A percentile compares a stretch with the other conserved stretches of the same genome.
These are phyloP conservation scores for Chlorella sp. DNA, from an alignment of 139 green algal species.

Conservation along the genomic window DNA sequence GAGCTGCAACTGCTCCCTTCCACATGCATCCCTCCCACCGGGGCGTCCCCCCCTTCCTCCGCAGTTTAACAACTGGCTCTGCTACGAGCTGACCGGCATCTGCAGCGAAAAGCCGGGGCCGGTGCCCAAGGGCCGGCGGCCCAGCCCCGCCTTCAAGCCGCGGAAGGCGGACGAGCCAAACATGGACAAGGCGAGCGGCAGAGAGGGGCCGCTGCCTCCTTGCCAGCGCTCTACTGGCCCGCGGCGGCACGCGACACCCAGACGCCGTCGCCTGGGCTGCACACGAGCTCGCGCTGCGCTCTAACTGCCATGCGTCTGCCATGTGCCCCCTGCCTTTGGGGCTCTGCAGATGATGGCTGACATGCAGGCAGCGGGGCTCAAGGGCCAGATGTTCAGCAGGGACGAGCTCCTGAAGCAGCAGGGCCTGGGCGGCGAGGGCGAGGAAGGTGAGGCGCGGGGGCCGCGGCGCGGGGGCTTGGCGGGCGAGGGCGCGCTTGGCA, in stretches of 20 bases:
- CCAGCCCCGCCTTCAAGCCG: slow-evolving; percentile 48
- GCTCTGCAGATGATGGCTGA: slow-evolving; percentile 59
- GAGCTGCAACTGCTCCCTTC: too few species aligned
- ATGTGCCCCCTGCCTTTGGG: too few species aligned
- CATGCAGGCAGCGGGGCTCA: slow-evolving; percentile 66
- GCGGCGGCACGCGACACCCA: too few species aligned
- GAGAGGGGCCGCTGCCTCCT: too few species aligned
- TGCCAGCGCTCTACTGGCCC: too few species aligned
- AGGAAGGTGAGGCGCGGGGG: slow-evolving; percentile 4
- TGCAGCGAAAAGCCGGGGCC: slow-evolving; percentile 64
- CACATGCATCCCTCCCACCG: neutral
- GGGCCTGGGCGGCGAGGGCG: slow-evolving; percentile 12
- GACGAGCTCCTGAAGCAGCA: slow-evolving; percentile 61
- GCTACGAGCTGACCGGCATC: slow-evolving; percentile 56
- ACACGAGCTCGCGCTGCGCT: too few species aligned
- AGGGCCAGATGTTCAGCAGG: slow-evolving; percentile 64
- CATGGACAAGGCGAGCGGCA: too few species aligned
- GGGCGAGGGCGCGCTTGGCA: too few species aligned
- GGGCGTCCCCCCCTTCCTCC: neutral
- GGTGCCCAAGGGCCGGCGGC: slow-evolving; percentile 42
- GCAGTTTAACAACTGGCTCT: slow-evolving; percentile 71
- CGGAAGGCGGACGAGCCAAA: slow-evolving; percentile 45
- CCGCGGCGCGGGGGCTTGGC: too few species aligned
- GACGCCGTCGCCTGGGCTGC: too few species aligned
- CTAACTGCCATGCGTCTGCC: too few species aligned